These are phyloP conservation scores for Bolboschoenus planiculmis DNA, from an alignment of 176 grass and related monocot genomes.

Conservation along the genomic window DNA sequence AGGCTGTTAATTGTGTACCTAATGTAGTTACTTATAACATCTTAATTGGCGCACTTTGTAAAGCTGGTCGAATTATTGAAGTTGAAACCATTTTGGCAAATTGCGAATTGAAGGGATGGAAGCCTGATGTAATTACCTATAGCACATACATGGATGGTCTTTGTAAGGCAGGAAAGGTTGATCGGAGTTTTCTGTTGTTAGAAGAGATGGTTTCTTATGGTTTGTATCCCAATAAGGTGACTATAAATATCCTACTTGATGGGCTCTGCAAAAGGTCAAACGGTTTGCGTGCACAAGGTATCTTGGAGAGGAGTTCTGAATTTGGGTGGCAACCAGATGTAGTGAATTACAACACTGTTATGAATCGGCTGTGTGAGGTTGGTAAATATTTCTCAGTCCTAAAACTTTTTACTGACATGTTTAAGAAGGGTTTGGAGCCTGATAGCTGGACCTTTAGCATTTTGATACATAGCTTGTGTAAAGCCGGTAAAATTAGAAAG, in stretches of 20 bases:
- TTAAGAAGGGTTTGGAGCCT: conserved; percentile 61
- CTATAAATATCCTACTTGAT: conserved; percentile 90
- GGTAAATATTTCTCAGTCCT: conserved; percentile 47
- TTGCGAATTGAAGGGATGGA: conserved; percentile 46
- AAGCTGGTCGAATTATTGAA: conserved; percentile 46
- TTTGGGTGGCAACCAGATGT: conserved; percentile 53
- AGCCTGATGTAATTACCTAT: conserved; percentile 73
- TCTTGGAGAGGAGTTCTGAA: conserved; percentile 60
- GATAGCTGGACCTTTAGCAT: conserved; percentile 83
- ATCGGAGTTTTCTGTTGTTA: conserved; percentile 45
- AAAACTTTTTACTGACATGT: conserved; percentile 71
- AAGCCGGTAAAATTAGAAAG: conserved; percentile 33
- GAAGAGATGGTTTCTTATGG: conserved; percentile 53
- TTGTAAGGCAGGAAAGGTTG: conserved; percentile 52
- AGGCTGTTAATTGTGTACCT: conserved; percentile 36
- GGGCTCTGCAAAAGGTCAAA: conserved; percentile 48
- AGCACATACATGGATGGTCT: conserved; percentile 74
- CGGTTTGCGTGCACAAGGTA: conserved; percentile 40
- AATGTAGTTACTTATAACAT: conserved; percentile 76
- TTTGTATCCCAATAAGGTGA: conserved; percentile 58
- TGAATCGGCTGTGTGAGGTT: conserved; percentile 63
- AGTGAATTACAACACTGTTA: conserved; percentile 91
- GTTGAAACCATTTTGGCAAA: conserved; percentile 49
- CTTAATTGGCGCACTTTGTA: conserved; percentile 62
- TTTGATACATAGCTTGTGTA: conserved; percentile 65